Conservation (phyloP, 257 asterid genomes). For the Solanum gracilifrons region DNA sequence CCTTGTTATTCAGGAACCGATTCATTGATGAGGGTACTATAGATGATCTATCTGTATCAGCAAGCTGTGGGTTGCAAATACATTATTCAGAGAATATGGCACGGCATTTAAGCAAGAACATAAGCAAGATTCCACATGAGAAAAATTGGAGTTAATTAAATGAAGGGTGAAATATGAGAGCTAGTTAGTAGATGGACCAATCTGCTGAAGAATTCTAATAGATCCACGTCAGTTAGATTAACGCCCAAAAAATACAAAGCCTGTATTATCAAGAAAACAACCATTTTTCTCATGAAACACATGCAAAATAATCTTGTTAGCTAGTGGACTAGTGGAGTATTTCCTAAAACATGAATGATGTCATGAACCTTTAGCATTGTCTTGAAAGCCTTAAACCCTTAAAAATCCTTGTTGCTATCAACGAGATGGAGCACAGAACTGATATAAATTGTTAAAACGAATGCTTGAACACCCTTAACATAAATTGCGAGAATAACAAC, state of each 20-base stretch:
- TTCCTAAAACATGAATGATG: neutral
- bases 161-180: neutral
- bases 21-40: constrained; percentile 70
- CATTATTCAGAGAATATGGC: neutral
- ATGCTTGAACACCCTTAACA: neutral
- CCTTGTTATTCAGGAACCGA: constrained; percentile 70
- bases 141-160: neutral
- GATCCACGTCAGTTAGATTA: constrained; percentile 60
- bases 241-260: constrained; percentile 78
- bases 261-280: constrained; percentile 24
- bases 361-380: neutral
- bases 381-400: no score
- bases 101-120: neutral
- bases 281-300: neutral
- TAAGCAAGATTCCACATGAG: neutral
- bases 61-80: constrained; percentile 44
- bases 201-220: constrained; percentile 88
- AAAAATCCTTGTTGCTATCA: no score
- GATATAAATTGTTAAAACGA: no score
- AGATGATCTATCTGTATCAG: constrained; percentile 89
- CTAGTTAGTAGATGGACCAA: constrained; percentile 2
- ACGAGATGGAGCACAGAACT: no score
- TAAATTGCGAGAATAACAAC: neutral
- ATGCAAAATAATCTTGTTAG: neutral
- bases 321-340: neutral